A percentile compares a stretch with the other conserved stretches of the same genome.
phyloP scores from a whole-genome alignment of 441 rosid genomes.

The Gossypium gossypioides region DNA sequence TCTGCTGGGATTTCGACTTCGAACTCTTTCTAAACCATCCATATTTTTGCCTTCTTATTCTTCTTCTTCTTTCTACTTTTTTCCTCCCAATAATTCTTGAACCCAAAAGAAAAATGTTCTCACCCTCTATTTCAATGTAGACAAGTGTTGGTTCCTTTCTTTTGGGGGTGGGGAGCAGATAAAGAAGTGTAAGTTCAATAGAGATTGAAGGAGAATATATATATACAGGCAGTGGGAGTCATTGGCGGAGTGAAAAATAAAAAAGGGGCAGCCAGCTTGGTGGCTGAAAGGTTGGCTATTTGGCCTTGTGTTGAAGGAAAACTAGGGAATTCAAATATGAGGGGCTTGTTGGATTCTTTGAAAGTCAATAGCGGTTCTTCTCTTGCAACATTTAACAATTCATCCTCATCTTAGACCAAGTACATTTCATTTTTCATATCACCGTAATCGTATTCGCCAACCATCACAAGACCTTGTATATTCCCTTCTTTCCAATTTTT shows the following conservation, averaged over 20 bases:
- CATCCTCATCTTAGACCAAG: not conserved
- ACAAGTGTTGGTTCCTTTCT: no score
- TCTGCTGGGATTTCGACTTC: constrained; percentile 2
- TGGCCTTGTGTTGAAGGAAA: not conserved
- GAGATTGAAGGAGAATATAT: not conserved
- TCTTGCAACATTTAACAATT: not conserved
- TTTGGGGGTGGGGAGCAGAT: not conserved
- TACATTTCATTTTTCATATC: not conserved
- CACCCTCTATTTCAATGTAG: no score
- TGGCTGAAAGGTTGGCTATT: not conserved
- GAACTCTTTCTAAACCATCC: constrained; percentile 10
- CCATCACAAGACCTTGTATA: no score
- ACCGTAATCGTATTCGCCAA: no score
- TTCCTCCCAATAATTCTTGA: not conserved
- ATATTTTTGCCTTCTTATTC: not conserved
- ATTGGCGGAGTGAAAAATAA: not conserved
- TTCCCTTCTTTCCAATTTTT: no score
- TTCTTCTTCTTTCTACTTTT: not conserved
- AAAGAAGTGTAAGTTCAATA: not conserved
- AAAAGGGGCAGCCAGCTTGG: not conserved
- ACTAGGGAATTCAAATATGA: not conserved
- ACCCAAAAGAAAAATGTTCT: no score
- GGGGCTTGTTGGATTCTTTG: not conserved
- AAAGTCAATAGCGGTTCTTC: not conserved
- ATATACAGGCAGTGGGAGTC: not conserved